A percentile compares a stretch with the other conserved stretches of the same genome.
Conservation (phyloP, 495 filamentous ascomycete genomes). For the Neurospora sp. region DNA sequence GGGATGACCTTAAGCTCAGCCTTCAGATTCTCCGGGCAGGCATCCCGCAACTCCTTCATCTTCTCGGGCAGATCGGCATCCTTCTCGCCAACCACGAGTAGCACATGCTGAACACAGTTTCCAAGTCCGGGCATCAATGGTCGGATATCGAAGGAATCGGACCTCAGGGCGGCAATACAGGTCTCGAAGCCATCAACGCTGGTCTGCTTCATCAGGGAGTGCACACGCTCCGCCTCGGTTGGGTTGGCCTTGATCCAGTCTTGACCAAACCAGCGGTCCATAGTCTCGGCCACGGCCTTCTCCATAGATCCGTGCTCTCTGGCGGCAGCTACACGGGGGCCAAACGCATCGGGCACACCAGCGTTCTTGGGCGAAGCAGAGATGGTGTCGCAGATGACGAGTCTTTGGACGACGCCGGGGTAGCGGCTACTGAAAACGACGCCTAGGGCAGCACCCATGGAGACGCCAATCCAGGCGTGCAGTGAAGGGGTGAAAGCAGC, state of each 20-base stretch:
- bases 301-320: conserved; percentile 14
- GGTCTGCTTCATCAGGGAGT: conserved; percentile 16
- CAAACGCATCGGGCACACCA: conserved; percentile 14
- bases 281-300: conserved; percentile 10
- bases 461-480: conserved; percentile 26
- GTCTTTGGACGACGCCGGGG: conserved; percentile 13
- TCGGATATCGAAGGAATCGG: conserved; percentile 18
- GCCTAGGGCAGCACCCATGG: conserved; percentile 23
- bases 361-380: conserved; percentile 16
- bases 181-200: conserved; percentile 24
- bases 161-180: conserved; percentile 20
- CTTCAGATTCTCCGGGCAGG: neutral
- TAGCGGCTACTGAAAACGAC: conserved; percentile 18
- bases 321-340: conserved; percentile 14
- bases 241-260: conserved; percentile 20
- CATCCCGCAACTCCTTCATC: conserved; percentile 16
- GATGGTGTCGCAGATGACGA: conserved; percentile 20
- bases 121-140: conserved; percentile 9
- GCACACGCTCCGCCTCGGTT: conserved; percentile 18
- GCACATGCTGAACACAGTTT: conserved; percentile 10
- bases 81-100: conserved; percentile 22
- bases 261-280: conserved; percentile 23
- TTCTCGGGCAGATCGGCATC: conserved; percentile 17
- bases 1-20: conserved; percentile 11
- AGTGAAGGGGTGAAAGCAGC: conserved; percentile 2